A percentile compares a stretch with the other conserved stretches of the same genome.
Evolutionary conservation across 352 stramenopile species (phyloP).

Genomic region (Phytophthora ohioensis): DNA sequence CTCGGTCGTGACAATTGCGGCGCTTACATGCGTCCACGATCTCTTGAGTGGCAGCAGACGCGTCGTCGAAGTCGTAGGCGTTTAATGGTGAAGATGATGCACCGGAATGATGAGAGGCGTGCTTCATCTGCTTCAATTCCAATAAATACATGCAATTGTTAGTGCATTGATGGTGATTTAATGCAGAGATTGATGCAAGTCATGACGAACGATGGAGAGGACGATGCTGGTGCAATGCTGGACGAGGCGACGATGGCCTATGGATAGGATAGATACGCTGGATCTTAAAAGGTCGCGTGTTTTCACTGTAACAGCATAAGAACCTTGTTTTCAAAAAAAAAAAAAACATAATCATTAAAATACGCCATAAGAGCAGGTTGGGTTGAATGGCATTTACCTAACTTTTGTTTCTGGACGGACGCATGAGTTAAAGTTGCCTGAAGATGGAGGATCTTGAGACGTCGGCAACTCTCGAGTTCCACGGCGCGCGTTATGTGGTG

Average conservation of each 20-base stretch:
- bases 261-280: constrained; percentile 25
- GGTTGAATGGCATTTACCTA: background rate
- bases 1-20: constrained; percentile 1
- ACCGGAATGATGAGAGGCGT: constrained; percentile 5
- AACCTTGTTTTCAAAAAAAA: background rate
- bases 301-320: constrained; percentile 4
- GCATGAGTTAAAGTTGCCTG: constrained; percentile 16
- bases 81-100: constrained; percentile 6
- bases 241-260: constrained; percentile 5
- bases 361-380: constrained; percentile 3
- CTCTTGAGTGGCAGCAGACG: constrained; percentile 12
- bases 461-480: constrained; percentile 68
- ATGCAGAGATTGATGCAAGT: background rate
- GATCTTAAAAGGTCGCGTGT: constrained; percentile 33
- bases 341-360: background rate
- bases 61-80: constrained; percentile 24
- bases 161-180: background rate
- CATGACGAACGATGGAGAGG: background rate
- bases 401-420: background rate
- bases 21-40: constrained; percentile 23
- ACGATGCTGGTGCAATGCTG: constrained; percentile 14
- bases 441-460: constrained; percentile 72
- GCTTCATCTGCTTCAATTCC: constrained; percentile 18
- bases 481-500: constrained; percentile 79
- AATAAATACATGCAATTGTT: constrained; percentile 1